Evolutionary conservation across 495 filamentous ascomycete species (phyloP).

Genomic region (Filosporella fistucella): DNA sequence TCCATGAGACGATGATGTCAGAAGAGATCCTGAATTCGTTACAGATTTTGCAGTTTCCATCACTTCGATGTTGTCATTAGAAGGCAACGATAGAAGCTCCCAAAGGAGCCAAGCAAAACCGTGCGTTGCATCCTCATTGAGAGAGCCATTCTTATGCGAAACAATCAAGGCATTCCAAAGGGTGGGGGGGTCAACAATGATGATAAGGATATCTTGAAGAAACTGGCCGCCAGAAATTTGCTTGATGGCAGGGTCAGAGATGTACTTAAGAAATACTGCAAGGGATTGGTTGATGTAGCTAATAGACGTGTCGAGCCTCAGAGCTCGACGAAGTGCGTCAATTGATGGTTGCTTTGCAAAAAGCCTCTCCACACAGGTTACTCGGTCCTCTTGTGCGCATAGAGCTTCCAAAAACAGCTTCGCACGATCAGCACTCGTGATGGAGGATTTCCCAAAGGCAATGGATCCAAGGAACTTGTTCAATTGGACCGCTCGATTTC

Average conservation of each 20-base stretch:
- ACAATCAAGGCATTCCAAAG: constrained; percentile 56
- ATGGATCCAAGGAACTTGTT: too few relatives aligned
- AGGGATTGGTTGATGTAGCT: constrained; percentile 46
- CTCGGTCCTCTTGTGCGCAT: constrained; percentile 39
- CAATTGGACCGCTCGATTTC: too few relatives aligned
- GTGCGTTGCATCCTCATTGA: constrained; percentile 34
- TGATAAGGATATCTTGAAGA: constrained; percentile 45
- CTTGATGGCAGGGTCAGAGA: constrained; percentile 43
- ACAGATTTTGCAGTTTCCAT: too few relatives aligned
- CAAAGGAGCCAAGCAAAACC: constrained; percentile 57
- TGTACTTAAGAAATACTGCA: constrained; percentile 30
- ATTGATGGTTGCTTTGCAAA: constrained; percentile 44
- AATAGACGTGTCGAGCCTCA: constrained; percentile 44
- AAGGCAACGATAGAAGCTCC: constrained; percentile 48
- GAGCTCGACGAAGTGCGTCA: constrained; percentile 37
- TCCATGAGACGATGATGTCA: constrained; percentile 1
- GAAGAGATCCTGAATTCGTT: constrained; percentile 22
- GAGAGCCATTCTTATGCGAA: constrained; percentile 29
- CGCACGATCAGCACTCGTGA: constrained; percentile 27
- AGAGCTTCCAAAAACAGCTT: constrained; percentile 59
- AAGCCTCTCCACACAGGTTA: constrained; percentile 50
- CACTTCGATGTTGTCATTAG: too few relatives aligned
- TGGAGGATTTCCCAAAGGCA: constrained; percentile 24
- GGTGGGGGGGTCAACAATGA: constrained; percentile 52
- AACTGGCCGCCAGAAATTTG: constrained; percentile 49